phyloP scores from a whole-genome alignment of 148 eudicot genomes.

The Silene uniflora region DNA sequence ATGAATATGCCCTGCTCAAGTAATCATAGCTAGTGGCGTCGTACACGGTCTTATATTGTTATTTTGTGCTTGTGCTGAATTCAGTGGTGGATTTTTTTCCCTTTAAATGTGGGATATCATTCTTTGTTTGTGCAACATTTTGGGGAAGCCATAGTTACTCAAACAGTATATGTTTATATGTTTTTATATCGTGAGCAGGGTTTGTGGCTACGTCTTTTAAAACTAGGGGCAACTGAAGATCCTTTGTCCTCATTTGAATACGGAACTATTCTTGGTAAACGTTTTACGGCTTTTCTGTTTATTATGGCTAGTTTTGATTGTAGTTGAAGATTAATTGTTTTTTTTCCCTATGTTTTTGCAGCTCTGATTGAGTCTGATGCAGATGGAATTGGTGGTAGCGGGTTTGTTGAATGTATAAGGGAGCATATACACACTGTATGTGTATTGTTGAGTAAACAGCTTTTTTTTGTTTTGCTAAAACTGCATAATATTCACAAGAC shows the following conservation, averaged over 20 bases:
- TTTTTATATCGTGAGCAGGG: constrained; percentile 50
- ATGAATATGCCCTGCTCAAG: no score
- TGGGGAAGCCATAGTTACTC: neutral
- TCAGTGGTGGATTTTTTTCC: neutral
- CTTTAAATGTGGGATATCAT: neutral
- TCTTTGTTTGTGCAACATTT: neutral
- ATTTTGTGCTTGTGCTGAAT: constrained; percentile 3
- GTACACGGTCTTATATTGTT: neutral
- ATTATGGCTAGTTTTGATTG: neutral
- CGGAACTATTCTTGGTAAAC: constrained; percentile 89
- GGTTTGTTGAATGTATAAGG: constrained; percentile 97
- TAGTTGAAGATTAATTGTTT: constrained; percentile 6
- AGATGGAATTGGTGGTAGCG: constrained; percentile 99
- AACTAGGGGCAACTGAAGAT: constrained; percentile 90
- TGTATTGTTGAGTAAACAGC: constrained; percentile 20
- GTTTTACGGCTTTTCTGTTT: constrained; percentile 13
- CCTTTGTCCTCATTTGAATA: constrained; percentile 98
- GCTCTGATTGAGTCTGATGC: constrained; percentile 99
- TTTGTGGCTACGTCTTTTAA: constrained; percentile 92
- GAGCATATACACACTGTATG: constrained; percentile 97
- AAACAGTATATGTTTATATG: constrained; percentile 19
- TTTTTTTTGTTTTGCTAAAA: constrained; percentile 11
- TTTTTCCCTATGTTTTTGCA: constrained; percentile 37
- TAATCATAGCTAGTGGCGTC: no score
- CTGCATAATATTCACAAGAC: constrained; percentile 11